A percentile compares a stretch with the other conserved stretches of the same genome.
Conservation (phyloP, 78 protist genomes). For the Speleostelium caveatum region DNA sequence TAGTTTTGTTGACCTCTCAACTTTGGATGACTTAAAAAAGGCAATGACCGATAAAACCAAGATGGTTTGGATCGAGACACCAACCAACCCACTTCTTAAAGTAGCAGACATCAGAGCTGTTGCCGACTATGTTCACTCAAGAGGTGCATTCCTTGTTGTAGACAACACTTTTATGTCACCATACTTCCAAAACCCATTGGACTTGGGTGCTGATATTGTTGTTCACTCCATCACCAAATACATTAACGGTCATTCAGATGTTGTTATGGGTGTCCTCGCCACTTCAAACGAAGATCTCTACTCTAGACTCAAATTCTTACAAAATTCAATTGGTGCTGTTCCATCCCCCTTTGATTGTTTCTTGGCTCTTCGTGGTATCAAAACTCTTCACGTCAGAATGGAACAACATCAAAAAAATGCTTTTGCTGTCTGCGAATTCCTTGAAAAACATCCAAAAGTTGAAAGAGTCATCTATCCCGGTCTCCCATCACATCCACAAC, state of each 20-base stretch:
- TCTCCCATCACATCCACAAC: slow-evolving; percentile 88
- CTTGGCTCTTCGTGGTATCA: slow-evolving; percentile 90
- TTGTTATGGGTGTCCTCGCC: slow-evolving; percentile 88
- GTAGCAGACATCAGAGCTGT: slow-evolving; percentile 87
- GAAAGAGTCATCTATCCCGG: slow-evolving; percentile 93
- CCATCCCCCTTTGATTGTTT: slow-evolving; percentile 94
- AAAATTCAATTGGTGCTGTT: slow-evolving; percentile 89
- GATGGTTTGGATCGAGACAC: slow-evolving; percentile 95
- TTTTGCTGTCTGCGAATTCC: slow-evolving; percentile 77
- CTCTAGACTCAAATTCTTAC: slow-evolving; percentile 74
- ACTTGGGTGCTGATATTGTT: slow-evolving; percentile 95
- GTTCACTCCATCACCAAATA: slow-evolving; percentile 96
- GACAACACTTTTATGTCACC: slow-evolving; percentile 96
- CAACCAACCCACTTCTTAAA: slow-evolving; percentile 94
- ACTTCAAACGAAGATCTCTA: slow-evolving; percentile 64
- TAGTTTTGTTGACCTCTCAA: slow-evolving; percentile 86
- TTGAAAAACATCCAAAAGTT: slow-evolving; percentile 80
- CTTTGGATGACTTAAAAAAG: slow-evolving; percentile 64
- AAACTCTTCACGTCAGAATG: slow-evolving; percentile 93
- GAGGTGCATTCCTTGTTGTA: slow-evolving; percentile 86
- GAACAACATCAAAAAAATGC: slow-evolving; percentile 86
- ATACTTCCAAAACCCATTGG: slow-evolving; percentile 92
- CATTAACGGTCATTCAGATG: slow-evolving; percentile 95
- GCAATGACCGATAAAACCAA: slow-evolving; percentile 85
- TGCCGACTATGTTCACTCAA: slow-evolving; percentile 86